phyloP scores from a whole-genome alignment of 2,329 filamentous ascomycete species.

The Colletotrichum navitas region DNA sequence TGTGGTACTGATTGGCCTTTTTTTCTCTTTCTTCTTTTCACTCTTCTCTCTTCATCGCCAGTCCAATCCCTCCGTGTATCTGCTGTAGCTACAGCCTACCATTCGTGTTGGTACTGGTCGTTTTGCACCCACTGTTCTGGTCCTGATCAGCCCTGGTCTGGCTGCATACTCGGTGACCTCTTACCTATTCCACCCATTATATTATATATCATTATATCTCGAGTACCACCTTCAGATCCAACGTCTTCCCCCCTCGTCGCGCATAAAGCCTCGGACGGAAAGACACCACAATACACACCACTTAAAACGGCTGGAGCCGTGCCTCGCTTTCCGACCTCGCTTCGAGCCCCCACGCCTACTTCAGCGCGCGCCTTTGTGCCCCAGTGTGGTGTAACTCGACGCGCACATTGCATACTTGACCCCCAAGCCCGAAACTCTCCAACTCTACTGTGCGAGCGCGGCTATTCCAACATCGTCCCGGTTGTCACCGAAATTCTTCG shows the following conservation, averaged over 20 bases:
- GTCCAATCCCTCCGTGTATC: conserved; percentile 19
- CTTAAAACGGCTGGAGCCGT: conserved; percentile 39
- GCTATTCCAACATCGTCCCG: conserved; percentile 10
- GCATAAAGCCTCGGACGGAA: conserved; percentile 32
- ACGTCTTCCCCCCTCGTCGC: conserved; percentile 16
- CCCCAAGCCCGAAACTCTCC: conserved; percentile 23
- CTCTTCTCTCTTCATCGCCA: conserved; percentile 34
- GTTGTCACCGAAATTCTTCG: background rate
- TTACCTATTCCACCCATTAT: conserved; percentile 26
- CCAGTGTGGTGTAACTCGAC: conserved; percentile 34
- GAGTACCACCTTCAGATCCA: conserved; percentile 34
- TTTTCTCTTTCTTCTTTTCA: conserved; percentile 17
- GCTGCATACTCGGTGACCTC: conserved; percentile 37
- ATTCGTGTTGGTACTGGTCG: conserved; percentile 6
- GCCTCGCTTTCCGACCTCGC: conserved; percentile 23
- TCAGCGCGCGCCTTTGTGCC: conserved; percentile 21
- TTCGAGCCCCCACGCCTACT: conserved; percentile 36
- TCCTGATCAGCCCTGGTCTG: conserved; percentile 39
- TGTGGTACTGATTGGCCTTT: background rate
- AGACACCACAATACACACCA: conserved; percentile 26
- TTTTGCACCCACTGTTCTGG: conserved; percentile 32
- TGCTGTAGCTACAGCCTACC: conserved; percentile 1
- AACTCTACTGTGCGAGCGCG: conserved; percentile 32
- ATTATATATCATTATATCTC: conserved; percentile 26
- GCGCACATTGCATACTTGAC: conserved; percentile 31